Base-by-base conservation (phyloP, 176 grass and related monocot genomes). In the Neostapfia colusana region DNA sequence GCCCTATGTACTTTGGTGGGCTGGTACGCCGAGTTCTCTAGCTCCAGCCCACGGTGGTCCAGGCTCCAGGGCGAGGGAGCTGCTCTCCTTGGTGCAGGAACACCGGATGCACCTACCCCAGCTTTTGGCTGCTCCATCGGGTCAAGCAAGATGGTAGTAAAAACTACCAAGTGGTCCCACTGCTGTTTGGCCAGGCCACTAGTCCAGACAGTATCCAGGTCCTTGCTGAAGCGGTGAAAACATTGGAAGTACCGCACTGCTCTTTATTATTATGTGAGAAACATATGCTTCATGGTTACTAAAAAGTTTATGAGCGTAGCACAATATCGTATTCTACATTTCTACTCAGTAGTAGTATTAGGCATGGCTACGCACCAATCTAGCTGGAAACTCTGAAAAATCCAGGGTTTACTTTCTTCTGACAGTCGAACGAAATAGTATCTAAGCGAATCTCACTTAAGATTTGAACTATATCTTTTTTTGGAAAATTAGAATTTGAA, bases 131-230 rank as follows among this genome's bases (percentile, higher is more conserved):
- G 50, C 27, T 35, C 76, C 38, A 8, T 34, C 73, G 56, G 40
- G 73, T 42, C 40, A 75, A 62, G 43, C 57, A 46, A 8, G 10
- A 13, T 16, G 28, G 73, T 46, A 2, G 31, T 31, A 61, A 62
- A 73, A 74, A 11, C 15, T 48, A 44, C 4, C 0, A 62, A 34
- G 56, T 75, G 73, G 56, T 75, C 73, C 73, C 60, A 43, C 6
- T 4, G 21, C 38, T 59, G 71, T 5, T 74, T 42, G 72, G 51
- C 1, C 13, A 7, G 72, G 51, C 1, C 13, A 7, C n/a, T 27
- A 42, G 72, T 59, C 39, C 23, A 57, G 37, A 59, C 36, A 75
- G 15, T 42, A 7, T 60, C 55, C 23, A n/a, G 14, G 25, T 49
- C 25, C 13, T 45, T 62, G 43, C 16, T 61, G 24, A 42, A 10